phyloP scores from a whole-genome alignment of 2,329 filamentous ascomycete species.

The Microcyclospora tardicrescens region DNA sequence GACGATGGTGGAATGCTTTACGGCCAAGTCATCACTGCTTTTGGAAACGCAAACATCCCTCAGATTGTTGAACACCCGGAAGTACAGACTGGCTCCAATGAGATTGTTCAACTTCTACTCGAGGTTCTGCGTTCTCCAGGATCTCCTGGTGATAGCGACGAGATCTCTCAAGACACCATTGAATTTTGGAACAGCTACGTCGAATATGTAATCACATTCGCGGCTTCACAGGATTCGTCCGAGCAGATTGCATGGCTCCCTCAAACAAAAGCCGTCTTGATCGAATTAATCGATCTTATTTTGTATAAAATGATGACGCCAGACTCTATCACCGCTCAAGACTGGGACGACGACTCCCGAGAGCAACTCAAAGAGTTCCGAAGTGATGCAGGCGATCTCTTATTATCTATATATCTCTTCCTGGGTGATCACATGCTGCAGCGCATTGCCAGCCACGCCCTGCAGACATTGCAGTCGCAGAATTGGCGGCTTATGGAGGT shows the following conservation, averaged over 20 bases:
- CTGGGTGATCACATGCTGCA: conserved; percentile 33
- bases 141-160: conserved; percentile 57
- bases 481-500: conserved; percentile 41
- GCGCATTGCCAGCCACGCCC: conserved; percentile 33
- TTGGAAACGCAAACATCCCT: conserved; percentile 52
- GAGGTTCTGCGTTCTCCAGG: conserved; percentile 54
- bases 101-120: conserved; percentile 44
- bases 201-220: conserved; percentile 35
- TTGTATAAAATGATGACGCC: conserved; percentile 40
- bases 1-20: conserved; percentile 49
- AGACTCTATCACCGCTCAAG: conserved; percentile 39
- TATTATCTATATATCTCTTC: conserved; percentile 56
- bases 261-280: conserved; percentile 45
- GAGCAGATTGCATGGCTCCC: conserved; percentile 48
- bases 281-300: conserved; percentile 33
- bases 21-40: conserved; percentile 53
- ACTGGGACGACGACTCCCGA: conserved; percentile 55
- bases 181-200: conserved; percentile 74
- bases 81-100: conserved; percentile 33
- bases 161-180: conserved; percentile 58
- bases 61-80: conserved; percentile 44
- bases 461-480: conserved; percentile 27
- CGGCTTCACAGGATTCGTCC: conserved; percentile 22
- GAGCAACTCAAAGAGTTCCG: conserved; percentile 45
- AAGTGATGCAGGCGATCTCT: conserved; percentile 65